Evolutionary conservation across 164 flowering plant genomes (phyloP), one percentile per base, ranked within the genome.

Genomic region (Paratinospora sagittata): DNA sequence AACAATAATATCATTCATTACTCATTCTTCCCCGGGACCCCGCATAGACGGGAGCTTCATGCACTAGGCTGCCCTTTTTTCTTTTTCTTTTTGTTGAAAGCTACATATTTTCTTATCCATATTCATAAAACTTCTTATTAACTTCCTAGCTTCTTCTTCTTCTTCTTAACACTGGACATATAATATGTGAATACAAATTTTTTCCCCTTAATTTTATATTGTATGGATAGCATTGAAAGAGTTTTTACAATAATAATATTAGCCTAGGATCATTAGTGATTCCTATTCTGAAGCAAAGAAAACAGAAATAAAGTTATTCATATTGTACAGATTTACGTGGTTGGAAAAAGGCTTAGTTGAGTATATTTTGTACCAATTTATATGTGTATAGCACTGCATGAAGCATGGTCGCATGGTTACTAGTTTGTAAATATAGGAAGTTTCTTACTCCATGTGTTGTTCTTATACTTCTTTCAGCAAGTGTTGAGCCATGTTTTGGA

Each of bases 401-500:
- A 55, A 55, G n/a, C 61, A 55, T 55, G 21, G 61, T 55, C 17
- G 61, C 61, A 55, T 21, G 61, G 24, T 55, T 55, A 19, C 5
- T 16, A 6, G 24, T 7, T 21, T 55, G 61, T 55, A 17, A 52
- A 8, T 55, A 3, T 55, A 55, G 17, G 21, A 55, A 47, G 3
- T 63, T 30, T 27, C 47, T 61, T 10, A 47, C 58, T 2, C 21
- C 33, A 16, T 27, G 26, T 26, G 1, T 63, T 33, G 10, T 68
- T 43, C 4, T 49, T 21, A 23, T 72, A 23, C 21, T 27, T 65
- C 5, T 77, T 83, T 76, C 77, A 93, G 95, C 74, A 83, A 84
- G 92, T 90, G 41, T 73, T 91, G 80, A 80, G 71, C 78, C 87
- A 83, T 75, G 83, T 93, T 17, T 71, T 89, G 84, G 77, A 81